phyloP scores from a whole-genome alignment of 1,139 yeast genomes.

The Blastobotrys malaysiensis region DNA sequence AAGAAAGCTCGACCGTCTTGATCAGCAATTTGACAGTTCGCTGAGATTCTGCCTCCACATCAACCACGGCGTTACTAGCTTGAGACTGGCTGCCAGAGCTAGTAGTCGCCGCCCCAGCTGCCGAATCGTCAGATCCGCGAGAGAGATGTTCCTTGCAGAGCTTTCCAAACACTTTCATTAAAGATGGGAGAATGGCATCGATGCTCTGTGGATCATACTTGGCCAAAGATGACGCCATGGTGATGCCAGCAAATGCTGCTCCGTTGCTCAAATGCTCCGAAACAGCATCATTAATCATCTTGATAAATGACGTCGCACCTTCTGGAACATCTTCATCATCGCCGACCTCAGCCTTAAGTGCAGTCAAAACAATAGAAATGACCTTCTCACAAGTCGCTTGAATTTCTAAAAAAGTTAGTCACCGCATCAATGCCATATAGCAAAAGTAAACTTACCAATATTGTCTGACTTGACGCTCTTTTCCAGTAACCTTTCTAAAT shows the following conservation, averaged over 20 bases:
- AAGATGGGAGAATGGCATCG: slow-evolving; percentile 66
- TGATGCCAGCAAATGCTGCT: slow-evolving; percentile 77
- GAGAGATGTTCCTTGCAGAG: slow-evolving; percentile 78
- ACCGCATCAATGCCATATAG: neutral
- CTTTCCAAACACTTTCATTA: slow-evolving; percentile 84
- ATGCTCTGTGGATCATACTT: slow-evolving; percentile 66
- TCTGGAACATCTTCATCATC: slow-evolving; percentile 49
- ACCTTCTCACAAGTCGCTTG: slow-evolving; percentile 74
- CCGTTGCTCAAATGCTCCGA: slow-evolving; percentile 65
- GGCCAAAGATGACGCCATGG: slow-evolving; percentile 77
- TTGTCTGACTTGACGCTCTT: slow-evolving; percentile 80
- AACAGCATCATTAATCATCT: slow-evolving; percentile 59
- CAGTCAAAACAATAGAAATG: slow-evolving; percentile 52
- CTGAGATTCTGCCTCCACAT: slow-evolving; percentile 61
- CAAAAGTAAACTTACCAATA: slow-evolving; percentile 28
- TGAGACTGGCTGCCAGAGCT: slow-evolving; percentile 11
- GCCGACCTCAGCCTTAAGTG: slow-evolving; percentile 22
- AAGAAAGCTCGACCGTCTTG: slow-evolving; percentile 69
- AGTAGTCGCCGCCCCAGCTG: slow-evolving; percentile 12
- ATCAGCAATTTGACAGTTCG: slow-evolving; percentile 73
- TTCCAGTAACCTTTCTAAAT: slow-evolving; percentile 68
- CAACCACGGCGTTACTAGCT: slow-evolving; percentile 7
- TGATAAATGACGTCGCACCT: slow-evolving; percentile 56
- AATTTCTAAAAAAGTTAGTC: slow-evolving; percentile 8
- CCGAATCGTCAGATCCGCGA: slow-evolving; percentile 3